Evolutionary conservation across 805 yeast species (phyloP).

Genomic region (Hanseniaspora valbyensis): DNA sequence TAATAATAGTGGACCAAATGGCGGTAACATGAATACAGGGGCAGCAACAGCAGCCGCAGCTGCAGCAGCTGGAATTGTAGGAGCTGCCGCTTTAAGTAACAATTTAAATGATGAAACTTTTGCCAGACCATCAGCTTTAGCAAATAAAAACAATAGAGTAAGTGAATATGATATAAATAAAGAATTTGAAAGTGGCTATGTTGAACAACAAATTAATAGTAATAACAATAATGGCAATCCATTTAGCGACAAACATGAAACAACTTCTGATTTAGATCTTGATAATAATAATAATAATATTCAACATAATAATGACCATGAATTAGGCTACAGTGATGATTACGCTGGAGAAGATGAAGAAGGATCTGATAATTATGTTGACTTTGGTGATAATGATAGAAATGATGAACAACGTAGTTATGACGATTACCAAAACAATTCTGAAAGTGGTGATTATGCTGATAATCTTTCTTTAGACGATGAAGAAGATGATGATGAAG

Average conservation of each 20-base stretch:
- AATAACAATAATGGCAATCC: background rate
- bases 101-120: background rate
- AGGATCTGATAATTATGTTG: constrained; percentile 7
- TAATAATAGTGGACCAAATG: background rate
- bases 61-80: background rate
- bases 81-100: background rate
- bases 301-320: background rate
- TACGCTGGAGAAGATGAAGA: constrained; percentile 7
- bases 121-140: constrained; percentile 2
- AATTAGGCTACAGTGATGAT: constrained; percentile 1
- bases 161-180: constrained; percentile 15
- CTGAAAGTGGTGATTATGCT: background rate
- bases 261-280: constrained; percentile 6
- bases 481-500: constrained; percentile 4
- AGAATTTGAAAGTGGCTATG: constrained; percentile 13
- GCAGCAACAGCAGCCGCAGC: background rate
- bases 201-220: constrained; percentile 3
- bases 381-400: background rate
- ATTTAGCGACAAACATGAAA: constrained; percentile 13
- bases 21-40: background rate
- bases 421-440: background rate
- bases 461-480: background rate
- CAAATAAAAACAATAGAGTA: constrained; percentile 2
- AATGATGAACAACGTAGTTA: background rate
- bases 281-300: background rate